These are phyloP conservation scores for Umbilicaria muhlenbergii DNA, from an alignment of 495 filamentous ascomycete genomes.

Conservation along the genomic window DNA sequence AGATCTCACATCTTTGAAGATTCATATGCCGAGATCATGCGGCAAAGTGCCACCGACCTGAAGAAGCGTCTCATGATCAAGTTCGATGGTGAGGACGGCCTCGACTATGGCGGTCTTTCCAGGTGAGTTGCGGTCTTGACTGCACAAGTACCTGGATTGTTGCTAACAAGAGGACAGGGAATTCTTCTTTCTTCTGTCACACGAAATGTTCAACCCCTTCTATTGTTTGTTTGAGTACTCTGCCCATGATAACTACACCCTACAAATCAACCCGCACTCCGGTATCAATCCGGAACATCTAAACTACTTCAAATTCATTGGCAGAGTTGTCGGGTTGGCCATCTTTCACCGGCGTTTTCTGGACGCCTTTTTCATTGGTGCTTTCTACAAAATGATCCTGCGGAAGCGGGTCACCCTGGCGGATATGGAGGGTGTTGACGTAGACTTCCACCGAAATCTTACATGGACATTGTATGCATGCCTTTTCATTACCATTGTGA, in stretches of 20 bases:
- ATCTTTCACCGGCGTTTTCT: constrained; percentile 98
- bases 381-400: constrained; percentile 99
- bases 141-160: background rate
- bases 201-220: constrained; percentile 99
- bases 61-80: constrained; percentile 99
- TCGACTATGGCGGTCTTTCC: constrained; percentile 96
- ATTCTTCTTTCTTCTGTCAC: constrained; percentile 99
- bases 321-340: constrained; percentile 88
- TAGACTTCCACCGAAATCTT: constrained; percentile 86
- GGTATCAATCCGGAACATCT: constrained; percentile 99
- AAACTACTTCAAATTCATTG: constrained; percentile 99
- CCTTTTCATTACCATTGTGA: background rate
- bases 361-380: constrained; percentile 98
- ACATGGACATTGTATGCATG: constrained; percentile 72
- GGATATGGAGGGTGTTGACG: constrained; percentile 99
- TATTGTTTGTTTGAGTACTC: constrained; percentile 99
- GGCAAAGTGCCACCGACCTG: constrained; percentile 86
- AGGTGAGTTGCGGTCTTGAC: constrained; percentile 28
- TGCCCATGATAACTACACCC: constrained; percentile 98
- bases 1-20: constrained; percentile 97
- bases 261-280: constrained; percentile 99
- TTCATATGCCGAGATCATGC: constrained; percentile 95
- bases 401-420: constrained; percentile 79
- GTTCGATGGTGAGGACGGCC: constrained; percentile 94
- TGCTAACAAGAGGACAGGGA: constrained; percentile 43